A percentile compares a stretch with the other conserved stretches of the same genome.
These are phyloP conservation scores for Leishmania braziliensis DNA, from an alignment of 208 protist species.

Conservation along the genomic window DNA sequence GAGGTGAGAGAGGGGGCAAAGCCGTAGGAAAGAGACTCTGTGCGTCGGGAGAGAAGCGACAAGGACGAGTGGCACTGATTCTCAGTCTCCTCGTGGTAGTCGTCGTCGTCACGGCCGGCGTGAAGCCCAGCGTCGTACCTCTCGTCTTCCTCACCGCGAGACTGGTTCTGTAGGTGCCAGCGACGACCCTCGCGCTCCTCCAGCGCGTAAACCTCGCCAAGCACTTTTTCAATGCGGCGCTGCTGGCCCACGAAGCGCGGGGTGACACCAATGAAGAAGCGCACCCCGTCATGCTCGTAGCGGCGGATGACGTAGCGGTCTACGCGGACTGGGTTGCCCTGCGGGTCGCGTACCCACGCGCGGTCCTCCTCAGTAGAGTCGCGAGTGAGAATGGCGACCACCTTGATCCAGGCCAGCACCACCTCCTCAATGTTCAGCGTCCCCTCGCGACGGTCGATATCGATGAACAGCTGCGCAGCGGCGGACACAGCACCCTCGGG, in stretches of 20 bases:
- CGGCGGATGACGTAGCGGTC: conserved; percentile 79
- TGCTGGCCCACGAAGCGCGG: conserved; percentile 68
- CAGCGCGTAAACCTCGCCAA: conserved; percentile 35
- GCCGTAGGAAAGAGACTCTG: neutral
- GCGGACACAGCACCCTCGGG: conserved; percentile 12
- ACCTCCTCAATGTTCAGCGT: conserved; percentile 78
- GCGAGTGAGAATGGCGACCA: conserved; percentile 45
- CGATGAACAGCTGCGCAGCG: conserved; percentile 22
- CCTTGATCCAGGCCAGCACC: conserved; percentile 73
- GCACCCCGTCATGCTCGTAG: conserved; percentile 68
- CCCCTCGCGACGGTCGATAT: conserved; percentile 46
- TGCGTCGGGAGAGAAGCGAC: neutral
- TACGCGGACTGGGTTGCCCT: conserved; percentile 41
- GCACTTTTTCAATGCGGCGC: conserved; percentile 46
- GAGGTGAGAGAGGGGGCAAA: neutral
- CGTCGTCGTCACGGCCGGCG: neutral
- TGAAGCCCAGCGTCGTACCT: neutral
- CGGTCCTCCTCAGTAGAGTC: conserved; percentile 51
- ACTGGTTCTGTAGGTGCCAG: neutral
- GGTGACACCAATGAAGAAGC: conserved; percentile 77
- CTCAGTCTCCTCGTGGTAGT: neutral
- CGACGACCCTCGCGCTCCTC: conserved; percentile 32
- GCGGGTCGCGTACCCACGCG: conserved; percentile 65
- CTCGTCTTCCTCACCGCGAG: conserved; percentile 1
- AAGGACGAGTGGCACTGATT: neutral